These are phyloP conservation scores for Torrubiellomyces zombiae DNA, from an alignment of 2,329 filamentous ascomycete genomes.

Conservation along the genomic window DNA sequence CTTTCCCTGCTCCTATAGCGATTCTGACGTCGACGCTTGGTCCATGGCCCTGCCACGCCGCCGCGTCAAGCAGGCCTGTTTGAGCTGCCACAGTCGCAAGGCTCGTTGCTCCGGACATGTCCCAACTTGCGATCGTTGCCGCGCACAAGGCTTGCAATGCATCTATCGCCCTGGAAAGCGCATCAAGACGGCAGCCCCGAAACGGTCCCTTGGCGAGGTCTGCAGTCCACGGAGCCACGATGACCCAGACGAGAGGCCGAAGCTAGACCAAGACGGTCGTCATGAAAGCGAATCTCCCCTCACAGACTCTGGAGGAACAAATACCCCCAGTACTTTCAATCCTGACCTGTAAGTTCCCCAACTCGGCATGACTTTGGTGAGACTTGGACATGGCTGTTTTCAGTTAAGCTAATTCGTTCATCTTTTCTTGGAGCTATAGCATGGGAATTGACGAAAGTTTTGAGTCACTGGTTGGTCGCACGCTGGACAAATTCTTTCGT, in stretches of 20 bases:
- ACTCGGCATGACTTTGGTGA: too few relatives aligned
- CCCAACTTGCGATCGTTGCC: conserved; percentile 33
- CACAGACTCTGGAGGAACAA: conserved; percentile 16
- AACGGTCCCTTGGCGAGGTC: conserved; percentile 8
- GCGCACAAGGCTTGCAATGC: conserved; percentile 36
- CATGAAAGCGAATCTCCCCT: conserved; percentile 18
- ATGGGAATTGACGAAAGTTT: conserved; percentile 23
- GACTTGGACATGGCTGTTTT: too few relatives aligned
- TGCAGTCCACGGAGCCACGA: conserved; percentile 18
- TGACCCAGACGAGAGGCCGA: conserved; percentile 5
- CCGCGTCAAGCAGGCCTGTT: conserved; percentile 38
- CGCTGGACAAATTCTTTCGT: conserved; percentile 40
- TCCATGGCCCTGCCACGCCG: conserved; percentile 30
- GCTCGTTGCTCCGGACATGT: conserved; percentile 41
- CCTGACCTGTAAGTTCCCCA: conserved; percentile 17
- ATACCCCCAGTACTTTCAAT: conserved; percentile 17
- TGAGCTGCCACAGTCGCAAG: conserved; percentile 41
- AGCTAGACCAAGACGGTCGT: conserved; percentile 10
- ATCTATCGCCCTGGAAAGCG: conserved; percentile 35
- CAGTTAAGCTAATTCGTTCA: too few relatives aligned
- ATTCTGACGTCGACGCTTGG: conserved; percentile 23
- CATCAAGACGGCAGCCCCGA: conserved; percentile 10
- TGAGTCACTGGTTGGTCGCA: conserved; percentile 31
- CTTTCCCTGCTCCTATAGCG: conserved; percentile 40
- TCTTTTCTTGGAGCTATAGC: conserved; percentile 7